Percentiles rank a stretch among this genome's conserved stretches.
phyloP scores from a whole-genome alignment of 495 filamentous ascomycete genomes.

The Daldinia childiae region DNA sequence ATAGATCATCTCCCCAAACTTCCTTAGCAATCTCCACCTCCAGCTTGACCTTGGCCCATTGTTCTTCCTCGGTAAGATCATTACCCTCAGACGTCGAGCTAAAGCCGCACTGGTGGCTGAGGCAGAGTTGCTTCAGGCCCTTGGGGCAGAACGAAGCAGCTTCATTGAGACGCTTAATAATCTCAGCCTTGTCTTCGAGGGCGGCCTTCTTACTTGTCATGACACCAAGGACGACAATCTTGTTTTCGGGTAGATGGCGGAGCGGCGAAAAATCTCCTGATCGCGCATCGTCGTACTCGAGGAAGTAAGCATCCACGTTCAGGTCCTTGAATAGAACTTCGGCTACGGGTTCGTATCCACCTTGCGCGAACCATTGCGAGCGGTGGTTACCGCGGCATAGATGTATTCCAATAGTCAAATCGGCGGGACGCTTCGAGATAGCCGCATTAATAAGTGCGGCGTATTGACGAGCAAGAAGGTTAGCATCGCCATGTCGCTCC shows the following conservation, averaged over 20 bases:
- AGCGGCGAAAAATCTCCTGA: conserved; percentile 74
- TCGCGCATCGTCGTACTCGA: conserved; percentile 74
- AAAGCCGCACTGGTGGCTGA: conserved; percentile 76
- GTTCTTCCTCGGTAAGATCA: conserved; percentile 66
- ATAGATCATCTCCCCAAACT: conserved; percentile 58
- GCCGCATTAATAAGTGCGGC: conserved; percentile 70
- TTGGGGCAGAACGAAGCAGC: conserved; percentile 68
- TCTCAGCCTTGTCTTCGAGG: conserved; percentile 68
- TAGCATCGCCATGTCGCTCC: conserved; percentile 64
- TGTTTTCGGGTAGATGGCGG: conserved; percentile 67
- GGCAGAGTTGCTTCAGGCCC: conserved; percentile 68
- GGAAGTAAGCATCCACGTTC: conserved; percentile 73
- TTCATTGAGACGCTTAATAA: conserved; percentile 65
- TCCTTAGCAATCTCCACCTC: conserved; percentile 59
- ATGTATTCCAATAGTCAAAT: conserved; percentile 73
- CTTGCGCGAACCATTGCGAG: conserved; percentile 69
- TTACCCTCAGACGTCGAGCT: conserved; percentile 72
- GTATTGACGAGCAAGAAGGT: conserved; percentile 67
- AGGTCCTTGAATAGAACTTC: conserved; percentile 71
- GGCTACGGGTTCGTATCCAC: conserved; percentile 73
- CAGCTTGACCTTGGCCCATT: conserved; percentile 60
- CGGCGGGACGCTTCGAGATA: conserved; percentile 62
- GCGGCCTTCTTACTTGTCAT: conserved; percentile 72
- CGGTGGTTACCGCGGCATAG: conserved; percentile 70
- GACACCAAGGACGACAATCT: conserved; percentile 72